phyloP scores from a whole-genome alignment of 2,329 filamentous ascomycete species.

The Sporothrix mexicana region DNA sequence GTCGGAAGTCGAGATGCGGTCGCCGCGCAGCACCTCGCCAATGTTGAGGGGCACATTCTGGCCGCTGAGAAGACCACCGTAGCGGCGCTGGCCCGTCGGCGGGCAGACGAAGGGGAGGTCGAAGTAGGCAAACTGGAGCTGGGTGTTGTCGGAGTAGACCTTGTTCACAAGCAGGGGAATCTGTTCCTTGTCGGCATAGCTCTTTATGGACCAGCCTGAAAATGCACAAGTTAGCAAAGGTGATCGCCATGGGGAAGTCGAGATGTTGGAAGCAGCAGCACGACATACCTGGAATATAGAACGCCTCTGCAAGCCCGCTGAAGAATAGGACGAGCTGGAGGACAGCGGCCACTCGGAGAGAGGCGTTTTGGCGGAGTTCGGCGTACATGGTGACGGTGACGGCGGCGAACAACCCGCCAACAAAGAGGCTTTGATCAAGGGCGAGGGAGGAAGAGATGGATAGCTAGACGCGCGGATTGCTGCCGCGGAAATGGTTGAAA shows the following conservation, averaged over 20 bases:
- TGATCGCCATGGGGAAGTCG: too few relatives aligned
- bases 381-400: conserved; percentile 21
- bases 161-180: conserved; percentile 92
- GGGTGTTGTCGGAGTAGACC: conserved; percentile 85
- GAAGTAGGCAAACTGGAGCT: conserved; percentile 90
- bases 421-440: conserved; percentile 7
- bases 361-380: conserved; percentile 36
- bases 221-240: conserved; percentile 30
- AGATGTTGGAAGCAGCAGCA: not conserved
- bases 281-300: conserved; percentile 81
- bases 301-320: conserved; percentile 60
- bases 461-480: conserved; percentile 20
- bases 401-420: conserved; percentile 24
- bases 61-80: conserved; percentile 73
- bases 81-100: conserved; percentile 69
- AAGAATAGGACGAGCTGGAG: conserved; percentile 50
- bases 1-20: conserved; percentile 83
- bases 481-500: not conserved
- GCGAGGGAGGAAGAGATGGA: not conserved
- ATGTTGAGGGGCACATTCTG: conserved; percentile 82
- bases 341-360: conserved; percentile 54
- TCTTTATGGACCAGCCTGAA: conserved; percentile 79
- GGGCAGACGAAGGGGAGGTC: conserved; percentile 88
- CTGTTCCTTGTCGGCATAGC: conserved; percentile 75
- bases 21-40: conserved; percentile 84